phyloP scores from a whole-genome alignment of 164 flowering plant species.

The Piper betle region DNA sequence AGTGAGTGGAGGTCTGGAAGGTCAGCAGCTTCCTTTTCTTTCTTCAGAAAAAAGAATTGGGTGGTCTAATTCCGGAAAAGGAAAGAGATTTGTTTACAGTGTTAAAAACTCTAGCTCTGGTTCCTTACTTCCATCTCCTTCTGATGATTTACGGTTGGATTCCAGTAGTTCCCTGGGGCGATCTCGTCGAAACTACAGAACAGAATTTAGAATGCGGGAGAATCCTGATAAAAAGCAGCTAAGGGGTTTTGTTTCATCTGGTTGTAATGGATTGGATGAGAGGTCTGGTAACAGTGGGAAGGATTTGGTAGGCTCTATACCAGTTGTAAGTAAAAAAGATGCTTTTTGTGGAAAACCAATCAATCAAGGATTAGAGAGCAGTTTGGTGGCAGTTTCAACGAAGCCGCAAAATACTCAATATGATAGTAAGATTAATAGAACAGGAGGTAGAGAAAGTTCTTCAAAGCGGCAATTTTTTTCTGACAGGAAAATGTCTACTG shows the following conservation, averaged over 20 bases:
- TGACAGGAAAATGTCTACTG: constrained; percentile 34
- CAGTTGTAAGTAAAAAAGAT: constrained; percentile 33
- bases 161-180: constrained; percentile 47
- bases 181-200: constrained; percentile 34
- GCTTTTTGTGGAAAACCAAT: constrained; percentile 16
- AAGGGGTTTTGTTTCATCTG: constrained; percentile 18
- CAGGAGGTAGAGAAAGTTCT: constrained; percentile 23
- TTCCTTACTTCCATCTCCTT: constrained; percentile 18
- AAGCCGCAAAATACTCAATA: constrained; percentile 22
- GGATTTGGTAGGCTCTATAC: constrained; percentile 17
- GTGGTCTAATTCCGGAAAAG: constrained; percentile 32
- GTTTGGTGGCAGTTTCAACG: constrained; percentile 14
- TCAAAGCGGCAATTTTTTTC: constrained; percentile 20
- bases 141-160: constrained; percentile 31
- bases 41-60: constrained; percentile 22
- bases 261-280: constrained; percentile 23
- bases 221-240: constrained; percentile 41
- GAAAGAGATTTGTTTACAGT: constrained; percentile 36
- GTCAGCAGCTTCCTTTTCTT: constrained; percentile 17
- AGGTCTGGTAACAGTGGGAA: constrained; percentile 27
- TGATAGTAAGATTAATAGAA: constrained; percentile 30
- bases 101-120: constrained; percentile 38
- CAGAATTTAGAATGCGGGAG: constrained; percentile 67
- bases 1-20: constrained; percentile 21
- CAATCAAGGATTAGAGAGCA: constrained; percentile 33